Evolutionary conservation across 768 basidiomycete species (phyloP), one percentile per base, ranked within the genome.

Genomic region (Lactarius psammicola): DNA sequence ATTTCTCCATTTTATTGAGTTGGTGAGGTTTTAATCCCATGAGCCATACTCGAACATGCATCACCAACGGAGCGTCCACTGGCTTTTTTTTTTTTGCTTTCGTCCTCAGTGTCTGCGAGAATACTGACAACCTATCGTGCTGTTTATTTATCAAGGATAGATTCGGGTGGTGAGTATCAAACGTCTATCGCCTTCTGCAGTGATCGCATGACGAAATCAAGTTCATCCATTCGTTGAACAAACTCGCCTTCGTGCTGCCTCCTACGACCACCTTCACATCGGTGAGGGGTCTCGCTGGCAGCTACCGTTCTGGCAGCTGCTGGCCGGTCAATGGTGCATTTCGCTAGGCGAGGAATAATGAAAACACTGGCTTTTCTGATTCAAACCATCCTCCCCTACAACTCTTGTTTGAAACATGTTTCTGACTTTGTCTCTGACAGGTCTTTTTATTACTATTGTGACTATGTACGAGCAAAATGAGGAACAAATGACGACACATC

Each of bases 31-130:
- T 30, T 28, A 46, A 49, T 33, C 18, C 69, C 26, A 30, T 70
- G 69, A 69, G 49, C 69, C 69, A 69, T 61, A 69, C 69, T 70
- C 69, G 63, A 68, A 70, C 69, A 70, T 70, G 69, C 69, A 70
- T 70, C 69, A 70, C 69, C 69, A 70, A 69, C 69, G 58, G 69
- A 70, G 69, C 69, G 44, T 42, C 57, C 56, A 58, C 40, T 26
- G n/a, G 15, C 65, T 30, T 44, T 40, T 13, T 56, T 54, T 28
- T 28, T 38, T 51, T 49, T n/a, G 33, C n/a, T 31, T 44, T 61
- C 18, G 30, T 55, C 11, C n/a, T 10, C 33, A 11, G 46, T 20
- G 9, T 30, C 38, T 36, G 31, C 49, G 7, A 26, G 23, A 51
- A 26, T 51, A 17, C 49, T 26, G 49, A 26, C 46, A 23, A 26